Evolutionary conservation across 2,329 filamentous ascomycete genomes (phyloP), one percentile per base, ranked within the genome.

Genomic region (Aspergillus costaricaensis): DNA sequence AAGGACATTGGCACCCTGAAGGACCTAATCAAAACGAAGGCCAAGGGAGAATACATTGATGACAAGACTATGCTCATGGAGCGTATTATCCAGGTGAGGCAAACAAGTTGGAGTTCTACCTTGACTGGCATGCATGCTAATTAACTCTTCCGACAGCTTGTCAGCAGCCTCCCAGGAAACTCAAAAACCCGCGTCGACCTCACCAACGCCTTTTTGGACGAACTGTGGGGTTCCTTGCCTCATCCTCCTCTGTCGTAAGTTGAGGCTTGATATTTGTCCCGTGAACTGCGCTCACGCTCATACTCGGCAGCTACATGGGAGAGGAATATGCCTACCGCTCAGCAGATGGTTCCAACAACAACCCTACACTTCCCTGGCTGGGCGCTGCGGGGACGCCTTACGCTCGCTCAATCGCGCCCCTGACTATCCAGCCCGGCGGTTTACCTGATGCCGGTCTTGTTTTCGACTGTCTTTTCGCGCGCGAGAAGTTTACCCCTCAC

Each of bases 31-130:
- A 82, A 84, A 57, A 81, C 79, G 62, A 87, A 91, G 74, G 74
- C 87, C 32, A 88, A 85, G 66, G 87, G 89, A 1, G 82, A 85
- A 51, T 80, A 88, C 10, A 76, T 86, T 5, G 88, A 94, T 68
- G 91, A 94, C 78, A 90, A 89, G 77, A 90, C 87, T 1, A 90
- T 91, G 81, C 79, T 91, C 48, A 91, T 92, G 86, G 90, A 92
- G 74, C 81, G 85, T 7, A 82, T 89, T 5, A 91, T 92, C 62
- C 85, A 82, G 68, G 79, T 80, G 73, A 64, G 71, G 21, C 38
- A 44, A 14, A 41, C 8, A 10, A 17, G n/a, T 32, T 43, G 14
- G n/a, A 25, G 4, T n/a, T n/a, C 25, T 15, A 6, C 15, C 7
- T 39, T 9, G 14, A 49, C n/a, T 19, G 4, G 19, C 23, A 17